phyloP scores from a whole-genome alignment of 345 rosid genomes.

The Gossypium longicalyx region DNA sequence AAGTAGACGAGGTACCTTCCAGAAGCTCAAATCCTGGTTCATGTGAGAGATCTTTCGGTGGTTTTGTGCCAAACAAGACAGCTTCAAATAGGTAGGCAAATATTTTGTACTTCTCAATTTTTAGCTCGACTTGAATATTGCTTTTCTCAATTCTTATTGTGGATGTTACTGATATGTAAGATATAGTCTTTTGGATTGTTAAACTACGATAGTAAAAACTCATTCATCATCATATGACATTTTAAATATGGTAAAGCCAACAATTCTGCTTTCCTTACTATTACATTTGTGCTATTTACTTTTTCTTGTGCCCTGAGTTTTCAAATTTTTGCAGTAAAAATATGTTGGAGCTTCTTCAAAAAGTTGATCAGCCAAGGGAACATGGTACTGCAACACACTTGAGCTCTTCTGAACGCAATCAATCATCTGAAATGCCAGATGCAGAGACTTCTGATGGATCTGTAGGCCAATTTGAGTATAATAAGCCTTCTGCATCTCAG shows the following conservation, averaged over 20 bases:
- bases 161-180: neutral
- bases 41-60: slow-evolving; percentile 39
- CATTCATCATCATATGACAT: neutral
- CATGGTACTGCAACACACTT: slow-evolving; percentile 34
- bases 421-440: neutral
- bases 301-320: neutral
- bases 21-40: slow-evolving; percentile 39
- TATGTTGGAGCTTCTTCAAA: slow-evolving; percentile 77
- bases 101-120: neutral
- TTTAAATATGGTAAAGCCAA: neutral
- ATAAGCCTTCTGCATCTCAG: neutral
- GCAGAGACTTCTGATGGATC: slow-evolving; percentile 22
- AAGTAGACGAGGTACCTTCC: slow-evolving; percentile 36
- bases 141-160: neutral
- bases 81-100: slow-evolving; percentile 54
- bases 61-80: slow-evolving; percentile 34
- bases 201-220: neutral
- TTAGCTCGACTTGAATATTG: neutral
- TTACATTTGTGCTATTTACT: neutral
- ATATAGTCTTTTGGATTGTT: neutral
- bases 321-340: slow-evolving; percentile 1
- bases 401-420: slow-evolving; percentile 46
- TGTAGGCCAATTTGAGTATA: slow-evolving; percentile 22
- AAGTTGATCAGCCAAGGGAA: slow-evolving; percentile 67
- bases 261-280: neutral